Base-by-base conservation (phyloP, 2,329 filamentous ascomycete species). In the Fusarium multiceps region DNA sequence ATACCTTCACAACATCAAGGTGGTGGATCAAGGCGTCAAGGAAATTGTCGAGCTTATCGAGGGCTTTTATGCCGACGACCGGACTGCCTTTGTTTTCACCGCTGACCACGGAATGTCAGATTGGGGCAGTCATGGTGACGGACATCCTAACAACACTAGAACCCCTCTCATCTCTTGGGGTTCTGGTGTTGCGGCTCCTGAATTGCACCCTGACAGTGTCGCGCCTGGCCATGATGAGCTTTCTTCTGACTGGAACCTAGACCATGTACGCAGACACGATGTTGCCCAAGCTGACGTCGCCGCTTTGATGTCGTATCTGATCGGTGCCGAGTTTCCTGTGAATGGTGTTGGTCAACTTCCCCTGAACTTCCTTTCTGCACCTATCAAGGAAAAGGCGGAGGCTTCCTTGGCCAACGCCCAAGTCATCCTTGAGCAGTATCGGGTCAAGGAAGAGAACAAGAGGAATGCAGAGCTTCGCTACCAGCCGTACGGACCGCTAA, bases 21-120 rank as follows among this genome's bases (percentile, higher is more conserved):
- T 99, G 37, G 96, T 99, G 34, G 97, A 99, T 76, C 83, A 93
- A 73, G 96, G 96, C 4, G 92, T 99, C 3, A 86, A 92, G 79
- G 92, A 97, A 80, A 91, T 97, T 51, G 91, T 92, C 0, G 86
- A 92, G 68, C 78, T 97, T 56, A 90, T 98, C 51, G 89, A 97
- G 37, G 87, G 91, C 14, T 99, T 98, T 78, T 99, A 98, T 75
- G 86, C 82, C 7, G 91, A 94, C 73, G 91, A 88, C 57, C 90
- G 96, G 79, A 98, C 96, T 0, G 93, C 97, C 0, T 99, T 95
- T 78, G 89, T 99, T 18, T 99, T 99, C 78, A 99, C 97, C 2
- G 96, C 96, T 10, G 96, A 99, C 77, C 96, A 99, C 79, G 96
- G 96, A 20, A 99, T 99, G 96, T 98, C 93, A 76, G 96, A 99